Conservation (phyloP, 805 yeast species). For the Kazachstania africana region DNA sequence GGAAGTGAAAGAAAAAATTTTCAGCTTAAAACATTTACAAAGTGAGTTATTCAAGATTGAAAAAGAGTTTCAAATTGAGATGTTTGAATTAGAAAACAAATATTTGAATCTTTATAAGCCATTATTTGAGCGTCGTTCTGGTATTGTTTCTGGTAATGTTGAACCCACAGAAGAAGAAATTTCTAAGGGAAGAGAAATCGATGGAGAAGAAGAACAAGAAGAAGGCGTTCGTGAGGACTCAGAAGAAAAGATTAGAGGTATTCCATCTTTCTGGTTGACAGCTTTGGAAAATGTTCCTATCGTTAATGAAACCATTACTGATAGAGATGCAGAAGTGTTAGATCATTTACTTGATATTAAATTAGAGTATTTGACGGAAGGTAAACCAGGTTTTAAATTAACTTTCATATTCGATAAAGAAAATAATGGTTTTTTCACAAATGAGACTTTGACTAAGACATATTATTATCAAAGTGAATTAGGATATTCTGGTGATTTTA, state of each 20-base stretch:
- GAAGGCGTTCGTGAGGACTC: constrained; percentile 35
- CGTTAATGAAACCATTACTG: constrained; percentile 75
- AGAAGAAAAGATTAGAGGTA: constrained; percentile 44
- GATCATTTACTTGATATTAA: constrained; percentile 55
- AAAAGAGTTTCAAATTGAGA: constrained; percentile 81
- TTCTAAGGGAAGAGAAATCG: constrained; percentile 61
- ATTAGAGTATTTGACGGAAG: constrained; percentile 57
- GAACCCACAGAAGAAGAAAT: constrained; percentile 77
- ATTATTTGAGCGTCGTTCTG: constrained; percentile 58
- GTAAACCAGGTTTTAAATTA: constrained; percentile 73
- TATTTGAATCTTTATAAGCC: constrained; percentile 66
- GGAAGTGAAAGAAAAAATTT: constrained; percentile 61
- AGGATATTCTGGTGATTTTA: constrained; percentile 91
- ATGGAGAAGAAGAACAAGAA: constrained; percentile 32
- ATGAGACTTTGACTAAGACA: constrained; percentile 64
- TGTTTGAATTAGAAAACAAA: constrained; percentile 75
- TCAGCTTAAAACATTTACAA: constrained; percentile 75
- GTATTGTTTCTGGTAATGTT: constrained; percentile 55
- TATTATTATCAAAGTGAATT: constrained; percentile 90
- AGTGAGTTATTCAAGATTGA: constrained; percentile 70
- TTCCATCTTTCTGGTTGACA: constrained; percentile 95
- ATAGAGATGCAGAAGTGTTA: constrained; percentile 80
- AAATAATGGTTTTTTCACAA: constrained; percentile 65
- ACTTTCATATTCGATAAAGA: constrained; percentile 59
- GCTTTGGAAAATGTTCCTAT: constrained; percentile 80